These are phyloP conservation scores for Berkeleyomyces rouxiae DNA, from an alignment of 2,329 filamentous ascomycete species.

Conservation along the genomic window DNA sequence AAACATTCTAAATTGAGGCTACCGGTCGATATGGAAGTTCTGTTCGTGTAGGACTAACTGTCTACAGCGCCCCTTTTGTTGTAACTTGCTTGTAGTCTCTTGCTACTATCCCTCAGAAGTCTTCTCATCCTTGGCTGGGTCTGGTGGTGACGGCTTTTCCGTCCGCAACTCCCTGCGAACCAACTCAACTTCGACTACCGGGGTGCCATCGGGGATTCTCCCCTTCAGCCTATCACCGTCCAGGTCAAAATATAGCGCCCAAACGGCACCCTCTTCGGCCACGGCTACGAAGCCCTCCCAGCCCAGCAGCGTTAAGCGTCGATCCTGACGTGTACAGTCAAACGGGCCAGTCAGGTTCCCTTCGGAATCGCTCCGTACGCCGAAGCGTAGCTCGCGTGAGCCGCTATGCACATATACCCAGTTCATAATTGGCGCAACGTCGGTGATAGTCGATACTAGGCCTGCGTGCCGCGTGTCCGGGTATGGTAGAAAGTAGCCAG, in stretches of 20 bases:
- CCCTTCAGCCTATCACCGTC: slow-evolving; percentile 28
- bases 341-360: slow-evolving; percentile 30
- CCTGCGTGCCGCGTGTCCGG: slow-evolving; percentile 32
- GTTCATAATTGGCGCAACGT: slow-evolving; percentile 33
- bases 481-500: slow-evolving; percentile 41
- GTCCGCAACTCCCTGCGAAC: slow-evolving; percentile 27
- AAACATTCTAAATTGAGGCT: too few relatives aligned
- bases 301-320: slow-evolving; percentile 30
- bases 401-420: slow-evolving; percentile 32
- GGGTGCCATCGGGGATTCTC: slow-evolving; percentile 30
- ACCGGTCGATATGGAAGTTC: too few relatives aligned
- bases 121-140: background rate
- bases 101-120: background rate
- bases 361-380: slow-evolving; percentile 27
- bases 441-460: slow-evolving; percentile 31
- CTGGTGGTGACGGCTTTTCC: slow-evolving; percentile 9
- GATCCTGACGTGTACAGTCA: slow-evolving; percentile 36
- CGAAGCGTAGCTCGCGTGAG: slow-evolving; percentile 31
- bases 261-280: slow-evolving; percentile 24
- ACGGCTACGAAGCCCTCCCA: slow-evolving; percentile 36
- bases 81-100: background rate
- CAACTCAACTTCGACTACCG: slow-evolving; percentile 39
- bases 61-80: background rate
- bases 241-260: slow-evolving; percentile 31
- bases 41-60: too few relatives aligned